Evolutionary conservation across 192 early-diverging fungal species (phyloP), one percentile per base, ranked within the genome.

Genomic region (Linderina pennispora): DNA sequence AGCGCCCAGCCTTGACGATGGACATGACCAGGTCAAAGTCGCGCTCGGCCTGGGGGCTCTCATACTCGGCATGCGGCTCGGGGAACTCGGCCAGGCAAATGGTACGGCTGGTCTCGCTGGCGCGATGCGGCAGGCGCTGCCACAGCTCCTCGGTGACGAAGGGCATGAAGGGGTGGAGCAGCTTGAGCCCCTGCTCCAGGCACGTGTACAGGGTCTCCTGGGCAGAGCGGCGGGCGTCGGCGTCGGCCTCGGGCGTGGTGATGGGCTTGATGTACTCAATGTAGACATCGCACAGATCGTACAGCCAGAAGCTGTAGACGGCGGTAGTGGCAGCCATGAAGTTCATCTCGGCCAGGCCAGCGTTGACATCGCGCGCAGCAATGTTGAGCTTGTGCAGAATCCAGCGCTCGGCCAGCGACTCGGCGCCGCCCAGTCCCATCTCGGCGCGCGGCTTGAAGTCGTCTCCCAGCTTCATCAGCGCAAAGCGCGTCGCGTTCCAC

Each of bases 61-160:
- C 71, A 39, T 82, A 86, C 9, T 54, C 62, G 7, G 51, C 48
- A 45, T 74, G 52, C n/a, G 49, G 46, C 48, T 55, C 56, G 1
- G 65, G 64, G 53, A 55, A 71, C 1, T 50, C 44, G 2, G 89
- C 70, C 48, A 80, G 75, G 75, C 86, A 83, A 44, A 99, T 97
- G 11, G 90, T 75, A 4, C 46, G 41, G 15, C 49, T 35, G 18
- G 32, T 56, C 25, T 78, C 81, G 50, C 48, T 58, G 23, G 77
- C 65, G 41, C 93, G 84, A 16, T 90, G 81, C 17, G 87, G 91
- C 25, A 97, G 69, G 42, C 94, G 85, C 75, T 99, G 97, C 78
- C 83, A 99, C 60, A 99, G 78, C 77, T 99, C 97, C 65, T 99
- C 97, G 24, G 97, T 99, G 38, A 99, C 84, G 65, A 89, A 99